These are phyloP conservation scores for Chiua virens DNA, from an alignment of 768 basidiomycete species.

Conservation along the genomic window DNA sequence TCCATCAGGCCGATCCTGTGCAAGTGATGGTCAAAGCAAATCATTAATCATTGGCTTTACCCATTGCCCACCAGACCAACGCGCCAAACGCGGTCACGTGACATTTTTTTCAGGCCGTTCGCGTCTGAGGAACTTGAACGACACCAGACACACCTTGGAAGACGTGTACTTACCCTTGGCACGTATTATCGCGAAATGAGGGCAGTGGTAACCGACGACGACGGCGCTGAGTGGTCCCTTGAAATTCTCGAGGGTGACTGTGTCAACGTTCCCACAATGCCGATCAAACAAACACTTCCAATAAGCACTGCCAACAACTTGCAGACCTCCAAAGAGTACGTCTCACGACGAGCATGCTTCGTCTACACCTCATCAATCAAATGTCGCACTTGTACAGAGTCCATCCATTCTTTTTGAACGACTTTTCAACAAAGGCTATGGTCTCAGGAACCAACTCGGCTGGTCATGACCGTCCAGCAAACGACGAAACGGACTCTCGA, in stretches of 20 bases:
- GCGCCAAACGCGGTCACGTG: constrained; percentile 24
- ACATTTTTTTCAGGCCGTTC: neutral
- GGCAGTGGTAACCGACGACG: constrained; percentile 11
- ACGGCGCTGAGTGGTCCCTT: constrained; percentile 30
- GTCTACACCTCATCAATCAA: constrained; percentile 8
- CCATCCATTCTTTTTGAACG: constrained; percentile 16
- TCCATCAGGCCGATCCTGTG: no score
- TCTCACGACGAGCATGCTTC: constrained; percentile 11
- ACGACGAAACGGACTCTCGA: neutral
- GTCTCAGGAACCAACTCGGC: neutral
- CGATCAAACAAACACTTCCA: constrained; percentile 20
- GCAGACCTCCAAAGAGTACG: constrained; percentile 12
- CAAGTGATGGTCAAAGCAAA: no score
- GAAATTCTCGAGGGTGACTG: constrained; percentile 29
- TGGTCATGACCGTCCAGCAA: neutral
- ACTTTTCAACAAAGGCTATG: constrained; percentile 10
- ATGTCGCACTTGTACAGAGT: constrained; percentile 10
- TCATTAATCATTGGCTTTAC: no score
- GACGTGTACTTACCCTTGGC: neutral
- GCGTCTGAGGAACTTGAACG: neutral
- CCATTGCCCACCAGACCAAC: no score
- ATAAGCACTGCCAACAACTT: neutral
- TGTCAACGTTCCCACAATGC: constrained; percentile 10
- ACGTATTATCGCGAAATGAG: constrained; percentile 16
- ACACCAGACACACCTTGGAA: neutral